Conservation (phyloP, 768 basidiomycete genomes). For the Mycena sanguinolenta region DNA sequence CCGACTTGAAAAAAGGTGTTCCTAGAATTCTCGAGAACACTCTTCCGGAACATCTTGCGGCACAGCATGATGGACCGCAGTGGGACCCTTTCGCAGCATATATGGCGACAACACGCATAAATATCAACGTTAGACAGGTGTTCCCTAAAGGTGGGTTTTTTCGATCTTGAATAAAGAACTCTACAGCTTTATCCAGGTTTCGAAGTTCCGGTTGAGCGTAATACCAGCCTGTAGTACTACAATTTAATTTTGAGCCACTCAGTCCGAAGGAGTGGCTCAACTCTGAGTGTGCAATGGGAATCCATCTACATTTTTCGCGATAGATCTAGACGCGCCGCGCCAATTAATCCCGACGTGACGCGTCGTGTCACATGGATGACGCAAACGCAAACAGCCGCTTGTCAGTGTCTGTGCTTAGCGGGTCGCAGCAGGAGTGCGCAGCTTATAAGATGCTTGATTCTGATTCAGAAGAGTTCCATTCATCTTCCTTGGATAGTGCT, state of each 20-base stretch:
- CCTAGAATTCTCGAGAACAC: conserved; percentile 90
- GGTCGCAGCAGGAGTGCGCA: conserved; percentile 29
- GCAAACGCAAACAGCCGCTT: background rate
- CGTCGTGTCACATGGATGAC: conserved; percentile 2
- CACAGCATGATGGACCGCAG: conserved; percentile 50
- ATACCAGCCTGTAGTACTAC: background rate
- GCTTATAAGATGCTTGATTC: conserved; percentile 33
- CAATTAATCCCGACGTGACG: background rate
- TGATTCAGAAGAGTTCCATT: conserved; percentile 36
- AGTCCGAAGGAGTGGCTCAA: no score
- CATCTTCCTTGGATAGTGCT: conserved; percentile 58
- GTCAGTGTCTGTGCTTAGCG: background rate
- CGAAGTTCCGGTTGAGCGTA: background rate
- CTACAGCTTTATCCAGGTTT: background rate
- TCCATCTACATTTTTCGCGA: no score
- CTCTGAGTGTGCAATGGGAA: no score
- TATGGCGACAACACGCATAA: conserved; percentile 80
- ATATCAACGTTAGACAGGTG: conserved; percentile 93
- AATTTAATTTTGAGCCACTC: no score
- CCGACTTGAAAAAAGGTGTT: conserved; percentile 65
- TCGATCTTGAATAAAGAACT: no score
- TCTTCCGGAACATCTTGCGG: conserved; percentile 71
- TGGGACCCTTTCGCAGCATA: conserved; percentile 79
- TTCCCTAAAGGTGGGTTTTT: conserved; percentile 69
- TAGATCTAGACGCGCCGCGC: no score